Evolutionary conservation across 2,329 filamentous ascomycete species (phyloP).

Genomic region (Teratosphaeria viscida): DNA sequence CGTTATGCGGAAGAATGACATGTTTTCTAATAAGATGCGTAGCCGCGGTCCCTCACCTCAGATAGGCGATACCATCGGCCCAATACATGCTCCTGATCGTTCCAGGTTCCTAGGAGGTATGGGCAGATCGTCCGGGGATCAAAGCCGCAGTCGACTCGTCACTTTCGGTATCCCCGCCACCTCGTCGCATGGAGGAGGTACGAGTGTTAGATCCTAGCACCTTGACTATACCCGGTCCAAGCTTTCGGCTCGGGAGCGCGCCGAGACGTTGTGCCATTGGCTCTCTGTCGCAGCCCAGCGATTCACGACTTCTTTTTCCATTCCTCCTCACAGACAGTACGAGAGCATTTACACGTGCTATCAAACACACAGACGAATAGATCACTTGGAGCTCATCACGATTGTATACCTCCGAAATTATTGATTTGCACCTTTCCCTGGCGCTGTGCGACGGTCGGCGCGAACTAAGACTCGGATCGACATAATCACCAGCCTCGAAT

Average conservation of each 20-base stretch:
- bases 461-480: background rate
- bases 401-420: background rate
- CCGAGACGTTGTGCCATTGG: background rate
- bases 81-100: no score
- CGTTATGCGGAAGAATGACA: no score
- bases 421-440: background rate
- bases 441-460: background rate
- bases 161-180: background rate
- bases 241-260: background rate
- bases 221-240: background rate
- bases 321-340: background rate
- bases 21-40: no score
- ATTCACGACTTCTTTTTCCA: background rate
- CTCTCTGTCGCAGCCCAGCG: background rate
- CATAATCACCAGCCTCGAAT: background rate
- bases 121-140: no score
- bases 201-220: background rate
- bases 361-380: background rate
- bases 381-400: background rate
- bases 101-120: no score
- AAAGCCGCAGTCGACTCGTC: background rate
- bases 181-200: background rate
- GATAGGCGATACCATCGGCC: no score
- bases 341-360: background rate
- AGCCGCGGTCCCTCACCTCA: no score